A percentile compares a stretch with the other conserved stretches of the same genome.
Evolutionary conservation across 441 rosid genomes (phyloP).

Genomic region (Adansonia rubrostipa): DNA sequence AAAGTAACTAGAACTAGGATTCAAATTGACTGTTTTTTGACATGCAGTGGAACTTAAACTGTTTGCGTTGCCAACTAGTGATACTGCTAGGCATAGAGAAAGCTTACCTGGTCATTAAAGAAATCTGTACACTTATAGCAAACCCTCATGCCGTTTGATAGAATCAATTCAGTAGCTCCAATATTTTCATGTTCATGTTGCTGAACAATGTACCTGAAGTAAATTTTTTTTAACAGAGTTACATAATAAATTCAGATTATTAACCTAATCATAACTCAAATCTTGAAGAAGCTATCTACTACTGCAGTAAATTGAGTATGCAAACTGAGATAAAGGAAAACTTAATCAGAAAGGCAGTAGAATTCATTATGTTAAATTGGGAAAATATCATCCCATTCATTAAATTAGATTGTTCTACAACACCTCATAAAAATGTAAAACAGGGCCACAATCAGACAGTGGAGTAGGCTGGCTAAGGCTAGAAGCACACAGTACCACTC

Average conservation of each 20-base stretch:
- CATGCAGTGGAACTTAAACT: not conserved
- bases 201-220: constrained; percentile 58
- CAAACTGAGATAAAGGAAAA: constrained; percentile 2
- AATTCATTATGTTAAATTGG: not conserved
- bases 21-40: constrained; percentile 1
- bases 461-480: not conserved
- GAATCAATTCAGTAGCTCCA: constrained; percentile 78
- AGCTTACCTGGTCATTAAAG: constrained; percentile 90
- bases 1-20: constrained; percentile 2
- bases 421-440: not conserved
- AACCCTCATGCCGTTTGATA: constrained; percentile 91
- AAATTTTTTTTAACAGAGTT: constrained; percentile 30
- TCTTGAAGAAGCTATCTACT: not conserved
- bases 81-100: constrained; percentile 14
- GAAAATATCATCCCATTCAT: constrained; percentile 3
- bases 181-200: constrained; percentile 70
- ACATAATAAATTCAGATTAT: constrained; percentile 18
- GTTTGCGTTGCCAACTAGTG: not conserved
- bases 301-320: not conserved
- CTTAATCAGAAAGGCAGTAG: not conserved
- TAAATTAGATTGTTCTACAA: not conserved
- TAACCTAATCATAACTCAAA: not conserved
- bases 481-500: not conserved
- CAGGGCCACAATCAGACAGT: constrained; percentile 12
- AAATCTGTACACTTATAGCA: constrained; percentile 90